Conservation (phyloP, 2,329 filamentous ascomycete genomes). For the Colletotrichum simmondsii region DNA sequence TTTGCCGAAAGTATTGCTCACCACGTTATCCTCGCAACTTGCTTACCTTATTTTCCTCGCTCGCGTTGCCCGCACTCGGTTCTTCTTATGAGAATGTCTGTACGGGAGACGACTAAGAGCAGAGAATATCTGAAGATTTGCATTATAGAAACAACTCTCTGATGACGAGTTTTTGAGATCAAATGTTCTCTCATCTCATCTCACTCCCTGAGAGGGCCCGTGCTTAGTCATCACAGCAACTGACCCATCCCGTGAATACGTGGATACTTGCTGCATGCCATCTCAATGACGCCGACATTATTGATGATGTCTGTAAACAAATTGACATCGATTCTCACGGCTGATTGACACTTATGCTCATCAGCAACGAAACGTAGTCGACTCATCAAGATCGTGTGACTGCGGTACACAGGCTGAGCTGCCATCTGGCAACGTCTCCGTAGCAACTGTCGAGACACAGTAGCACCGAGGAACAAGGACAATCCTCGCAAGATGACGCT, state of each 20-base stretch:
- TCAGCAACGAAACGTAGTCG: background rate
- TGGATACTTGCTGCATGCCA: background rate
- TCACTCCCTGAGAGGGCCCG: background rate
- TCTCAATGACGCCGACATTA: background rate
- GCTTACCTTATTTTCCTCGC: background rate
- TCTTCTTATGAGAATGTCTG: too few relatives aligned
- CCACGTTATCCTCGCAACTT: background rate
- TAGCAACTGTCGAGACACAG: constrained; percentile 5
- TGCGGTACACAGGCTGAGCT: background rate
- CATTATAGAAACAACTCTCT: too few relatives aligned
- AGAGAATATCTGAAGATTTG: too few relatives aligned
- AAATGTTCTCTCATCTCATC: background rate
- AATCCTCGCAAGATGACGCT: background rate
- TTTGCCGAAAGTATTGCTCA: background rate
- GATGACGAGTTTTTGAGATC: background rate
- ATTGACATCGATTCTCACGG: background rate
- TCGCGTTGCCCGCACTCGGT: too few relatives aligned
- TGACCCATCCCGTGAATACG: background rate
- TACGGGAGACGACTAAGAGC: too few relatives aligned
- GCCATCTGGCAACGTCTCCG: background rate
- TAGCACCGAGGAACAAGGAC: background rate
- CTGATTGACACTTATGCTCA: background rate
- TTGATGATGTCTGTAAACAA: background rate
- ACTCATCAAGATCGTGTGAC: background rate
- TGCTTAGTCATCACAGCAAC: background rate